Evolutionary conservation across 768 basidiomycete species (phyloP).

Genomic region (Exsudoporus frostii): DNA sequence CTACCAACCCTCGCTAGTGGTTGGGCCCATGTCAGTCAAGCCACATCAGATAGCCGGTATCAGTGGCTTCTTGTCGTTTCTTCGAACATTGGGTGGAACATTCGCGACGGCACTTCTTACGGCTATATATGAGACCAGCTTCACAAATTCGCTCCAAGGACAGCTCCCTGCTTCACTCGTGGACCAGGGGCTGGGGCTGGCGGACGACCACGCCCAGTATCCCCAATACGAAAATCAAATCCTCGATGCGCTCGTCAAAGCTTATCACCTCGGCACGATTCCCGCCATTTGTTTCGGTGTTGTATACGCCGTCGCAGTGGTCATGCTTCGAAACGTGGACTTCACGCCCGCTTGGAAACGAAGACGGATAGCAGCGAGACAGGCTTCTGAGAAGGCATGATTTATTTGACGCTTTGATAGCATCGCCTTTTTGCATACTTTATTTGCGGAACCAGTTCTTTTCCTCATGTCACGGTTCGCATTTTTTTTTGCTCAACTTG

Average conservation of each 20-base stretch:
- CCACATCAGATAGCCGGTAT: slow-evolving; percentile 34
- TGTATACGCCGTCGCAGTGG: slow-evolving; percentile 30
- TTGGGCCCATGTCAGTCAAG: slow-evolving; percentile 35
- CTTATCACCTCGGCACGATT: slow-evolving; percentile 33
- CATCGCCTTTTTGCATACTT: slow-evolving; percentile 16
- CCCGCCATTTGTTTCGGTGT: slow-evolving; percentile 34
- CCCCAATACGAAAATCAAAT: slow-evolving; percentile 35
- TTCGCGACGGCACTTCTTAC: slow-evolving; percentile 37
- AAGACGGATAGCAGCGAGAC: slow-evolving; percentile 27
- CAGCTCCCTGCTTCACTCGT: slow-evolving; percentile 28
- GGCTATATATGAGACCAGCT: slow-evolving; percentile 32
- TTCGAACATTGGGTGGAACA: slow-evolving; percentile 34
- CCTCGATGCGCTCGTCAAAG: slow-evolving; percentile 31
- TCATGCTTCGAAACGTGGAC: slow-evolving; percentile 32
- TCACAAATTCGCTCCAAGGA: slow-evolving; percentile 29
- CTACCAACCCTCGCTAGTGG: slow-evolving; percentile 35
- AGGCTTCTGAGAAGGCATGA: slow-evolving; percentile 22
- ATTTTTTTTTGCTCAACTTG: neutral
- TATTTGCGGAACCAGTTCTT: slow-evolving; percentile 16
- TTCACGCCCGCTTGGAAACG: slow-evolving; percentile 33
- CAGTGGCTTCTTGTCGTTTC: slow-evolving; percentile 35
- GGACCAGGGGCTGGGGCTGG: slow-evolving; percentile 30
- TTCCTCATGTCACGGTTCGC: neutral
- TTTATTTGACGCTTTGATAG: slow-evolving; percentile 13
- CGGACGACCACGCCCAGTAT: slow-evolving; percentile 28